phyloP scores from a whole-genome alignment of 768 basidiomycete genomes.

The Serendipita indica region DNA sequence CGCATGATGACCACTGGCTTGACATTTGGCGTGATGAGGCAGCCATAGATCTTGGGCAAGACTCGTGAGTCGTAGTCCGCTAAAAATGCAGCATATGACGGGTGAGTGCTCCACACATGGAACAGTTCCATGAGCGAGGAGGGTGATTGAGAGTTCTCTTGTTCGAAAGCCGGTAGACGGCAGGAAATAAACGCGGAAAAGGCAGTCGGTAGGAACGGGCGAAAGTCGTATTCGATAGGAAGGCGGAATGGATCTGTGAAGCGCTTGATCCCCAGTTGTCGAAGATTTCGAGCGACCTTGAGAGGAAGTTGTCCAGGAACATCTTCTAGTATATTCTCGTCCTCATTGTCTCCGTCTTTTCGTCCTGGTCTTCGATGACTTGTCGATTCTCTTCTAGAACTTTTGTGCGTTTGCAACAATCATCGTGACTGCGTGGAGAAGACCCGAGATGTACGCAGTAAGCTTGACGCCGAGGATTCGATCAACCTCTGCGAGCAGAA shows the following conservation, averaged over 20 bases:
- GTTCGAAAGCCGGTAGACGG: conserved; percentile 54
- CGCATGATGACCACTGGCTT: conserved; percentile 69
- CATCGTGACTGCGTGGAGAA: conserved; percentile 55
- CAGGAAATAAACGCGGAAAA: conserved; percentile 70
- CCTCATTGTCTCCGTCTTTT: conserved; percentile 22
- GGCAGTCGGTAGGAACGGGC: conserved; percentile 46
- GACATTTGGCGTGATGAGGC: conserved; percentile 67
- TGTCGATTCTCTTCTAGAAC: no score
- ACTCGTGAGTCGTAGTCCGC: conserved; percentile 52
- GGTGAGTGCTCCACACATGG: conserved; percentile 52
- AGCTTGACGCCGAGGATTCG: conserved; percentile 67
- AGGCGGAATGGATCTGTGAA: conserved; percentile 65
- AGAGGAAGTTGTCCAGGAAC: neutral
- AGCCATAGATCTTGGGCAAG: conserved; percentile 67
- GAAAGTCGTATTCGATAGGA: conserved; percentile 59
- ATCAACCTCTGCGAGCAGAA: conserved; percentile 69
- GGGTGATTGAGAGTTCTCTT: conserved; percentile 84
- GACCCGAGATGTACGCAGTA: conserved; percentile 51
- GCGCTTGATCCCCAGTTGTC: neutral
- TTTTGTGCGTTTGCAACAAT: conserved; percentile 51
- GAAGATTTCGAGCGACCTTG: neutral
- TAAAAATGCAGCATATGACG: conserved; percentile 45
- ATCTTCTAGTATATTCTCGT: conserved; percentile 5
- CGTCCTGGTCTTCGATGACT: no score
- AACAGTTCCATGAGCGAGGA: conserved; percentile 81